phyloP scores from a whole-genome alignment of 1,284 basidiomycete genomes.

The Marasmius tenuissimus region DNA sequence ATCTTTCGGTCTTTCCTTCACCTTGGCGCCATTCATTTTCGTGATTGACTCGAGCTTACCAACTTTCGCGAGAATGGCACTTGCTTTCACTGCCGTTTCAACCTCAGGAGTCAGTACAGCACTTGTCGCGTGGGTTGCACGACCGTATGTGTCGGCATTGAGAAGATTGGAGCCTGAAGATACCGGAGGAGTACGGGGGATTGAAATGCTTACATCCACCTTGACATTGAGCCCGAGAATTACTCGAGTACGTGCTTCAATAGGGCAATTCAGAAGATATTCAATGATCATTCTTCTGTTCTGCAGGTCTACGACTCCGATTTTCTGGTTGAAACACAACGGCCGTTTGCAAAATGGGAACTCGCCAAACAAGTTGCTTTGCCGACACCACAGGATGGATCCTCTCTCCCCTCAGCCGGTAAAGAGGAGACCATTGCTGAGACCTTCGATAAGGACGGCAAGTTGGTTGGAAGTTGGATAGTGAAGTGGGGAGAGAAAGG shows the following conservation, averaged over 20 bases:
- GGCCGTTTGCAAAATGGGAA: constrained; percentile 83
- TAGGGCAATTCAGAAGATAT: background rate
- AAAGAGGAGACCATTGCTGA: constrained; percentile 77
- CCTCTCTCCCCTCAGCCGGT: constrained; percentile 38
- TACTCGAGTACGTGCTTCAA: constrained; percentile 34
- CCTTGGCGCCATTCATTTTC: constrained; percentile 79
- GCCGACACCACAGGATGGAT: constrained; percentile 31
- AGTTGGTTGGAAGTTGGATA: constrained; percentile 73
- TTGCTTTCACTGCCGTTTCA: constrained; percentile 69
- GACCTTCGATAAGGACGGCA: constrained; percentile 62
- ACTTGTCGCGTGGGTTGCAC: constrained; percentile 49
- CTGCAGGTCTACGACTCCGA: constrained; percentile 72
- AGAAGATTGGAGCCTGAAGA: constrained; percentile 39
- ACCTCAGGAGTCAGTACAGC: constrained; percentile 74
- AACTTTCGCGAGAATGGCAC: constrained; percentile 62
- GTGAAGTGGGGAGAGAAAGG: constrained; percentile 72
- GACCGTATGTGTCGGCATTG: constrained; percentile 52
- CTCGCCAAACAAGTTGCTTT: constrained; percentile 58
- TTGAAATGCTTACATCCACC: constrained; percentile 73
- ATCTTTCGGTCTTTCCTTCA: constrained; percentile 71
- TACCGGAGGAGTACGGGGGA: constrained; percentile 44
- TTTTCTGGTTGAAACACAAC: constrained; percentile 67
- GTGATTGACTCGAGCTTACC: constrained; percentile 78
- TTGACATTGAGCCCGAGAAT: constrained; percentile 59
- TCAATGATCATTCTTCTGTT: background rate